Evolutionary conservation across 768 basidiomycete genomes (phyloP), one percentile per base, ranked within the genome.

Genomic region (Infundibulicybe gibba): DNA sequence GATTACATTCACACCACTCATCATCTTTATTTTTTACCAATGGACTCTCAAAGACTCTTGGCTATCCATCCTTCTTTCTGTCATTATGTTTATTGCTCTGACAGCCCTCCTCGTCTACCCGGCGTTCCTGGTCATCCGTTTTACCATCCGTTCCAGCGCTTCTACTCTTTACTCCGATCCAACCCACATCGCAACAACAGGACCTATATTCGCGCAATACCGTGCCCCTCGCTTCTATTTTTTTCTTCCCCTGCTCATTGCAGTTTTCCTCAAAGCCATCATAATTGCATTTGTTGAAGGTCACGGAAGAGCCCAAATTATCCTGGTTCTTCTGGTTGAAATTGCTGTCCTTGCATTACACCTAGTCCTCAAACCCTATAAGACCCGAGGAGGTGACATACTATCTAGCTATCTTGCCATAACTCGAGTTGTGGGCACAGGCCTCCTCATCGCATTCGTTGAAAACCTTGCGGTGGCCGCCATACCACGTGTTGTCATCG

Each of bases 11-110:
- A 69, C 80, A 42, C 94, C 94, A 8, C 68, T 92, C 49, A 64
- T 82, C 51, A 79, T 87, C 51, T 90, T 97, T 54, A 72, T 80
- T 6, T 79, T 97, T 58, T 93, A 86, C 63, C 94, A 97, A 63
- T 97, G 94, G 90, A 90, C 88, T 0, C 71, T 94, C 51, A 69
- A 79, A 49, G 93, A 97, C 64, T 94, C 93, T 0, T 92, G 90
- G 85, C 73, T 95, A 2, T 79, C 92, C 0, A 76, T 83, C 54
- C 69, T 95, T 32, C 72, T 97, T 34, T 88, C 93, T 2, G 85
- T 87, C 49, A 57, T 94, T 48, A 63, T 76, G 10, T 68, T 94
- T 60, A 56, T 88, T 40, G 66, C 63, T 40, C 64, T 88, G 30
- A 39, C 76, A 30, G 65, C 69, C 9, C 57, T 74, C 49, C 67